Evolutionary conservation across 164 flowering plant genomes (phyloP), one percentile per base, ranked within the genome.

Genomic region (Aristolochia contorta): DNA sequence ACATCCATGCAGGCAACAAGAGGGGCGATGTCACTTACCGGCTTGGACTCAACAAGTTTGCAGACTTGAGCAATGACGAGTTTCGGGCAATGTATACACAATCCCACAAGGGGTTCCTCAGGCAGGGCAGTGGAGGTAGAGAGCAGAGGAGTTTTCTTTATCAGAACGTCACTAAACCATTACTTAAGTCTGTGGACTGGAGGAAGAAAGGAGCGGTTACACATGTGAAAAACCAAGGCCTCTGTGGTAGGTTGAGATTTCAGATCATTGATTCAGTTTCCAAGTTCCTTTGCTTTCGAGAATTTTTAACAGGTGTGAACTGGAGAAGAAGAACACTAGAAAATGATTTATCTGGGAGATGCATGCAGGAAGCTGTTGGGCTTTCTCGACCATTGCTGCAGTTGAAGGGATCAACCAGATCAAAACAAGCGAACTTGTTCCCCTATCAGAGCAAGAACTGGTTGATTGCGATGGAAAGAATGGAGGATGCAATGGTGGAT

Each of bases 41-140:
- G 25, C 77, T 73, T 20, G 86, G 85, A 14, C 67, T 82, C 68
- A 84, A 82, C 77, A 75, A 74, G 71, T 84, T 84, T 74, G 86
- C 90, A 18, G 90, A 82, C 58, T 41, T 84, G 85, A 80, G 80
- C 62, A 79, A 80, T 24, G 82, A 84, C 58, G 85, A 84, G 74
- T 80, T 82, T 32, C 75, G 64, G 56, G 21, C 69, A 30, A 58
- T 21, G 32, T 75, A 76, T 75, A 52, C 82, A 37, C 69, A 60
- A 33, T 47, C 62, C 16, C 16, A 19, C 8, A 54, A 19, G 21
- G 51, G 22, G 27, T 59, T 48, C 8, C 48, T 19, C 27, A 53
- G 56, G 7, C 32, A 74, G 37, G 43, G 43, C 1, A 37, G 43
- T 37, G 43, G 43, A 37, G 43, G 7, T 10, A 67, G 58, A 61